Base-by-base conservation (phyloP, 73 alveolate species). In the Paramecium bursaria region DNA sequence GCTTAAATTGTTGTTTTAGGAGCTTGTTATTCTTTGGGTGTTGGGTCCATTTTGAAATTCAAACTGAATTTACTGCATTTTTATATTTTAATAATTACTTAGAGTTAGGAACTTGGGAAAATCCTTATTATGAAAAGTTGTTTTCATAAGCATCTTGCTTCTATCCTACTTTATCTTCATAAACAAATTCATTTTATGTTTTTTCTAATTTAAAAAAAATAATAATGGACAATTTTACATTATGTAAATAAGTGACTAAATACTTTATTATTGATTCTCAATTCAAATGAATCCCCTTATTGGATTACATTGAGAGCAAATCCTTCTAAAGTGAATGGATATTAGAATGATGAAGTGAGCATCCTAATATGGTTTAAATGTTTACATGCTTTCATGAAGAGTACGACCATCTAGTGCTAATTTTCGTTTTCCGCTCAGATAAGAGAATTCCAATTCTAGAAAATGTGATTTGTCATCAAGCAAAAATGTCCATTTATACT, bases 321-420 rank as follows among this genome's bases (percentile, higher is more conserved):
- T 42, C 82, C 82, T 67, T 67, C 82, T 1, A 67, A 46, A 39
- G 82, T 67, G 50, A 67, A 67, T 13, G 82, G 82, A 67, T 67
- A 67, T 44, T 67, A 11, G 17, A 67, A 67, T 6, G 82, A 67
- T 44, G 82, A 67, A 10, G 82, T 67, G 48, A 67, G 82, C 82
- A 67, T 67, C 82, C 82, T 67, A 25, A 19, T 0, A 39, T 67
- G 44, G 30, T 21, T 21, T 3, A 4, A 13, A 3, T 21, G 2
- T 67, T n/a, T 67, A 67, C 82, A 67, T 67, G 82, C 82, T 67
- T 67, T 67, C 82, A 44, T 67, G 82, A 2, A 67, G 82, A 21
- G 44, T 57, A 25, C 82, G 49, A 15, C 46, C 82, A 21, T 67
- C 82, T 25, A 67, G 33, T 4, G 33, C 55, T 5, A 67, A 21